A percentile compares a stretch with the other conserved stretches of the same genome.
Evolutionary conservation across 306 rosid species (phyloP).

Genomic region (Rubus parviflorus): DNA sequence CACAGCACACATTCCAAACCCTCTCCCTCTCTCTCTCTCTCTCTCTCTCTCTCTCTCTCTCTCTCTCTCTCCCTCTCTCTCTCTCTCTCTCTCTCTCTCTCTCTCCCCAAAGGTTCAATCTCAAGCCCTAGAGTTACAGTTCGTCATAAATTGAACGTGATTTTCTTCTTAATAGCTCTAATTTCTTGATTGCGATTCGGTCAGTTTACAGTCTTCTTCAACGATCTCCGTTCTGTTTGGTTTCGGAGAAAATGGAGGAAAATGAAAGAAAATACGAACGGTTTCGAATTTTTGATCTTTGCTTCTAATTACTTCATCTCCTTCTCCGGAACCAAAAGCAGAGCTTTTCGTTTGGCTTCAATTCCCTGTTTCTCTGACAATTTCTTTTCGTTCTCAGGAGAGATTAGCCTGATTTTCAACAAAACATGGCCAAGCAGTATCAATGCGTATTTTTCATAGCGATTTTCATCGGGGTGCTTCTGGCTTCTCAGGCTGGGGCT

Average conservation of each 20-base stretch:
- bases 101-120: background rate
- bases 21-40: constrained; percentile 31
- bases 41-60: too few relatives aligned
- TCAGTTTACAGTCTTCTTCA: background rate
- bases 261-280: constrained; percentile 13
- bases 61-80: background rate
- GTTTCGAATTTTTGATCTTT: background rate
- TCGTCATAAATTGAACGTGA: background rate
- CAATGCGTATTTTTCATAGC: constrained; percentile 25
- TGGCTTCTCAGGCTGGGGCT: constrained; percentile 45
- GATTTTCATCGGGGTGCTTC: constrained; percentile 42
- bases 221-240: constrained; percentile 17
- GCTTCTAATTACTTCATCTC: background rate
- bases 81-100: background rate
- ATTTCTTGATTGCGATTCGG: constrained; percentile 15
- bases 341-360: background rate
- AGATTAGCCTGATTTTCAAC: constrained; percentile 6
- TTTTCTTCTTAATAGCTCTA: too few relatives aligned
- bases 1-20: constrained; percentile 19
- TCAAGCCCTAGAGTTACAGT: background rate
- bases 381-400: background rate
- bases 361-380: background rate
- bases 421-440: constrained; percentile 42
- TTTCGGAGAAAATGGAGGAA: constrained; percentile 27
- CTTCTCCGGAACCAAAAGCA: constrained; percentile 7